Conservation (phyloP, 2,329 filamentous ascomycete species). For the Colletotrichum coccodes region DNA sequence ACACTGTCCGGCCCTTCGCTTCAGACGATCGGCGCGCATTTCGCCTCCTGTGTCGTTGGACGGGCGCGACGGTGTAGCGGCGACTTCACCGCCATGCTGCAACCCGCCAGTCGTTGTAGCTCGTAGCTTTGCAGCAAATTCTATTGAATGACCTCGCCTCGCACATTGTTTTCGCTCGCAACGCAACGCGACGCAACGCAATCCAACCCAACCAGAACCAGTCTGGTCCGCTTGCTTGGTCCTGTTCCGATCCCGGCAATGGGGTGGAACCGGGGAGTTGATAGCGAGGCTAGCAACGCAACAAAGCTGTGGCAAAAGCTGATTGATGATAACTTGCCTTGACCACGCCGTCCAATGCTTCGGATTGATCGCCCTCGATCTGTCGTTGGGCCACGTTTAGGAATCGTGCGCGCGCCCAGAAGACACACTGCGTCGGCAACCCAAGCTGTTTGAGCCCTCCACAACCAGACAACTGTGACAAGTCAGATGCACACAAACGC, state of each 20-base stretch:
- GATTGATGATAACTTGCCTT: slow-evolving; percentile 21
- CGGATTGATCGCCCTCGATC: slow-evolving; percentile 25
- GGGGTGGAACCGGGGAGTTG: neutral
- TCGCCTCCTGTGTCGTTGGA: slow-evolving; percentile 5
- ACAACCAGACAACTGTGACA: slow-evolving; percentile 22
- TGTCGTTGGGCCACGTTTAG: slow-evolving; percentile 26
- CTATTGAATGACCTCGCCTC: neutral
- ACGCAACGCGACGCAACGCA: slow-evolving; percentile 7
- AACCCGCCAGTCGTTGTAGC: slow-evolving; percentile 15
- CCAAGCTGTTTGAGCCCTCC: slow-evolving; percentile 25
- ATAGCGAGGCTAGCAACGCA: slow-evolving; percentile 16
- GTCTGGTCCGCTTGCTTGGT: neutral
- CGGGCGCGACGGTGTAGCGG: slow-evolving; percentile 11
- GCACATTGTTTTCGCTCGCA: neutral
- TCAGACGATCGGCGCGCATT: slow-evolving; percentile 1
- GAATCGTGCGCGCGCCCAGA: slow-evolving; percentile 13
- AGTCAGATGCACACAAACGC: slow-evolving; percentile 30
- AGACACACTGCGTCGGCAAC: slow-evolving; percentile 12
- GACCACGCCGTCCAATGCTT: neutral
- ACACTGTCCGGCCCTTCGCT: neutral
- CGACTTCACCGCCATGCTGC: slow-evolving; percentile 15
- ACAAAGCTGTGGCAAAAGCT: slow-evolving; percentile 27
- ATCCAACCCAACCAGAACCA: slow-evolving; percentile 11
- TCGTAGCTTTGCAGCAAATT: slow-evolving; percentile 6
- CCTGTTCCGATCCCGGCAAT: slow-evolving; percentile 7